Base-by-base conservation (phyloP, 768 basidiomycete species). In the Amanita exitialis region DNA sequence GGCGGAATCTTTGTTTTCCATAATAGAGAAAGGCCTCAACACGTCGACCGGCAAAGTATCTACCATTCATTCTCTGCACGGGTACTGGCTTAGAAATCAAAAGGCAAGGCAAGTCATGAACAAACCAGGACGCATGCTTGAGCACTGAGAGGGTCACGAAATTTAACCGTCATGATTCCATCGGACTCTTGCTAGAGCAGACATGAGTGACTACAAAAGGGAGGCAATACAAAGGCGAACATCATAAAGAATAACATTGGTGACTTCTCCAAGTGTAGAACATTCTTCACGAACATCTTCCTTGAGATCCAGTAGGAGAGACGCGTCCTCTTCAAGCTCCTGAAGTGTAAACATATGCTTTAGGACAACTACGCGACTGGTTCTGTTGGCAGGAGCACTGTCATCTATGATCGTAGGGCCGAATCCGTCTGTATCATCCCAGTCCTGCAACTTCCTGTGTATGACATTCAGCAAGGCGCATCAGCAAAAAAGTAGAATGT, bases 201-300 rank as follows among this genome's bases (percentile, higher is more conserved):
- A 4, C 41, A 12, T 51, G 12, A 35, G 34, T 16, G 36, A 44
- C 35, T 49, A 12, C 48, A 42, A 36, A 20, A 47, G 51, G 5
- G 9, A n/a, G 41, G n/a, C 18, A 25, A 38, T 21, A 34, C 49
- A 48, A 15, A 8, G 23, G 74, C 89, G 66, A 64, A 95, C 95
- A 69, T 99, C 95, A 61, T 95, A 98, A 36, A 99, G 66, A 27
- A 91, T 83, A 1, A 97, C 89, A 58, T 92, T 97, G 0, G 96
- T 98, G 3, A 99, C 96, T 59, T 94, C 90, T 25, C 96, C 96
- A 10, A 98, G 65, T 0, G 77, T 77, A 45, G 87, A 81, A 55
- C 92, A 92, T 62, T 98, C 95, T 30, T 95, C 93, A 49, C 95
- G 79, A 15, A 98, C 93, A 57, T 98, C 95, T 61, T 96, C 92